Percentiles rank a stretch among this genome's conserved stretches.
These are phyloP conservation scores for Amylocystis lapponica DNA, from an alignment of 768 basidiomycete species.

Conservation along the genomic window DNA sequence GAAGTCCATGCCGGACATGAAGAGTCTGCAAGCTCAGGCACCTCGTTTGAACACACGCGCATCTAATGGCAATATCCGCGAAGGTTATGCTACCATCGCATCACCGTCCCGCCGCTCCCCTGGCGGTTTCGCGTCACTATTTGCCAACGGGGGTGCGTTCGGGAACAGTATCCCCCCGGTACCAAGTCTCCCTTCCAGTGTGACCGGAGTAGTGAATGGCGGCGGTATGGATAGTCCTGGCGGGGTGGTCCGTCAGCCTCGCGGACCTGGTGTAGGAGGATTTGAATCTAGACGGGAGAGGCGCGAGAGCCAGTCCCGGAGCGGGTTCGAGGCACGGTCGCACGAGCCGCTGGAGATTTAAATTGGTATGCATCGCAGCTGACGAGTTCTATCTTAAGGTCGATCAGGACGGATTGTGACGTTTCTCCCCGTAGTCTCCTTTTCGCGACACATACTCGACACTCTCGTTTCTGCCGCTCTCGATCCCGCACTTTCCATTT, in stretches of 20 bases:
- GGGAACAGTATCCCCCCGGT: constrained; percentile 62
- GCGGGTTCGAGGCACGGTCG: constrained; percentile 77
- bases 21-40: constrained; percentile 73
- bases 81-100: constrained; percentile 82
- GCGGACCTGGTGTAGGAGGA: constrained; percentile 75
- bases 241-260: constrained; percentile 78
- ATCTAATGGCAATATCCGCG: constrained; percentile 85
- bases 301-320: constrained; percentile 53
- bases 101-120: constrained; percentile 75
- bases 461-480: constrained; percentile 9
- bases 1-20: constrained; percentile 99
- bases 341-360: constrained; percentile 86
- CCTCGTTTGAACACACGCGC: constrained; percentile 75
- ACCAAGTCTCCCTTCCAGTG: constrained; percentile 66
- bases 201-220: constrained; percentile 41
- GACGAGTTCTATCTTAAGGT: background rate
- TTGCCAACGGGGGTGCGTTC: constrained; percentile 40
- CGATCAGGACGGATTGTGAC: constrained; percentile 6
- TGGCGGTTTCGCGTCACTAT: constrained; percentile 66
- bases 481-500: background rate
- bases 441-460: constrained; percentile 14
- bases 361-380: background rate
- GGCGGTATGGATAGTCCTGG: constrained; percentile 31
- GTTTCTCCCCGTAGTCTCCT: constrained; percentile 8
- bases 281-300: constrained; percentile 53